phyloP scores from a whole-genome alignment of 2,329 filamentous ascomycete species.

The Podosphaera fusca region DNA sequence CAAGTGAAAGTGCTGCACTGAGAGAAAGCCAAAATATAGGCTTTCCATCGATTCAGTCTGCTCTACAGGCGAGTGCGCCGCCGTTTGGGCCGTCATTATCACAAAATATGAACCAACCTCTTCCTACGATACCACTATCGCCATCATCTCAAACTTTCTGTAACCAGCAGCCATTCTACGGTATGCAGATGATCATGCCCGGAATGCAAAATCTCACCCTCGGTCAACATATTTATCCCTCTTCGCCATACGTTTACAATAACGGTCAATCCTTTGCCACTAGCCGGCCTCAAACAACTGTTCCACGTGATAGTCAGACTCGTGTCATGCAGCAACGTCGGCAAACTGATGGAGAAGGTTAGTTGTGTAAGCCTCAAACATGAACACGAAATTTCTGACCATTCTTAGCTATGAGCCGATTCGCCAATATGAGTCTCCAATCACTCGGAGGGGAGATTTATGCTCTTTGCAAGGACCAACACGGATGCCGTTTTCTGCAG shows the following conservation, averaged over 20 bases:
- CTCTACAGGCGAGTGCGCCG: slow-evolving; percentile 56
- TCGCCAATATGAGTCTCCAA: slow-evolving; percentile 63
- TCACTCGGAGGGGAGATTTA: slow-evolving; percentile 67
- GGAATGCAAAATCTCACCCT: slow-evolving; percentile 45
- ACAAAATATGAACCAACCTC: slow-evolving; percentile 14
- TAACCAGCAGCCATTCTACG: slow-evolving; percentile 15
- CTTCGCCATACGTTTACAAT: slow-evolving; percentile 26
- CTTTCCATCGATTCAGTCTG: slow-evolving; percentile 42
- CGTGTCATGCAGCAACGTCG: slow-evolving; percentile 56
- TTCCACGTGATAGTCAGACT: slow-evolving; percentile 50
- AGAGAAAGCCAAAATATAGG: slow-evolving; percentile 23
- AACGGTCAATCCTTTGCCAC: not conserved
- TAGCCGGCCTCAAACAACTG: slow-evolving; percentile 13
- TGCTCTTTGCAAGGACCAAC: slow-evolving; percentile 85
- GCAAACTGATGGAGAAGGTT: slow-evolving; percentile 49
- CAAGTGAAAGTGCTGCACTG: slow-evolving; percentile 9
- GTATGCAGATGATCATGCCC: slow-evolving; percentile 39
- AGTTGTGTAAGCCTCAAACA: slow-evolving; percentile 7
- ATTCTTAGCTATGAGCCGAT: slow-evolving; percentile 44
- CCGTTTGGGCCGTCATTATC: slow-evolving; percentile 48
- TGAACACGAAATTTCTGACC: not conserved
- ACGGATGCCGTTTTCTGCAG: slow-evolving; percentile 89
- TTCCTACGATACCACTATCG: slow-evolving; percentile 10
- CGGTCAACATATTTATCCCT: slow-evolving; percentile 27
- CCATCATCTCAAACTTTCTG: slow-evolving; percentile 8